Evolutionary conservation across 148 eudicot species (phyloP).

Genomic region (Persicaria maculosa): DNA sequence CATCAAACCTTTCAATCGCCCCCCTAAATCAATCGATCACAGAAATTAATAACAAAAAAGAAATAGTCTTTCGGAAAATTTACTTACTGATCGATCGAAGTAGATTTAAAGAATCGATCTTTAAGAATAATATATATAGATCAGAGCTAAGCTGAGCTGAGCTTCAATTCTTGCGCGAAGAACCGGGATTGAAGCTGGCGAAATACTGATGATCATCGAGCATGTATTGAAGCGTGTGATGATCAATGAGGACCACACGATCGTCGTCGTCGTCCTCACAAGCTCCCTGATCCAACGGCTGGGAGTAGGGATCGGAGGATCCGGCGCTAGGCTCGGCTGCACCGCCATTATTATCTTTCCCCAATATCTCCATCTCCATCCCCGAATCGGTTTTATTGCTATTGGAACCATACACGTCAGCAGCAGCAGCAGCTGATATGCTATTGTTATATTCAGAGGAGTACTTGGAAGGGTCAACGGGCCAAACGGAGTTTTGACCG

Average conservation of each 20-base stretch:
- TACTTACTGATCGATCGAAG: not conserved
- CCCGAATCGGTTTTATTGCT: not conserved
- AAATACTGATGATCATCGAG: not conserved
- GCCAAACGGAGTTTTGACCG: conserved; percentile 9
- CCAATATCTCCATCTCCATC: not conserved
- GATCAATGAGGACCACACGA: conserved; percentile 7
- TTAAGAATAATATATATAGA: not conserved
- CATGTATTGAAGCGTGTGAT: conserved; percentile 1
- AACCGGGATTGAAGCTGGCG: not conserved
- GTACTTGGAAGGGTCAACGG: not conserved
- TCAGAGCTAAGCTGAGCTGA: not conserved
- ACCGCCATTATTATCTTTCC: not conserved
- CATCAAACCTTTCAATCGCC: too few relatives aligned
- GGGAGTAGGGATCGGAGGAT: not conserved
- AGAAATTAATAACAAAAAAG: not conserved
- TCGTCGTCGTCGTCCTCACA: not conserved
- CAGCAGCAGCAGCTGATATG: not conserved
- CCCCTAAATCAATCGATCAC: too few relatives aligned
- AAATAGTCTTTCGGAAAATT: not conserved
- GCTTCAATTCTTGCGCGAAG: not conserved
- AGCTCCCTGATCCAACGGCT: not conserved
- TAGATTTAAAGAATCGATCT: not conserved
- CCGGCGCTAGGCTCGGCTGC: not conserved
- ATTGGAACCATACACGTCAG: not conserved
- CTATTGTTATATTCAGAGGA: not conserved